These are phyloP conservation scores for Pythium grandisporangium DNA, from an alignment of 352 stramenopile genomes.

Conservation along the genomic window DNA sequence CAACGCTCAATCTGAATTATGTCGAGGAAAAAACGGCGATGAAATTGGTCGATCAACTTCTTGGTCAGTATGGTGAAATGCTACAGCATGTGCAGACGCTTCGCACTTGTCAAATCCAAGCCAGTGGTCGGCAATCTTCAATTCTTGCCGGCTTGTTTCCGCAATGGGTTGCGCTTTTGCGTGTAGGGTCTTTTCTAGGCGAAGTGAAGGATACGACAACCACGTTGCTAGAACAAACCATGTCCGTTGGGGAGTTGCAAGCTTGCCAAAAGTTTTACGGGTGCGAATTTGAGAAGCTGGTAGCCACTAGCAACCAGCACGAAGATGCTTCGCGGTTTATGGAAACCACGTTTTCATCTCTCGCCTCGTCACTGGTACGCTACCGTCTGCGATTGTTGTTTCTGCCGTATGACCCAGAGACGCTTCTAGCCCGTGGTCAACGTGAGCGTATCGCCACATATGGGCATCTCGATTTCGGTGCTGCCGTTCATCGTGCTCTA, in stretches of 20 bases:
- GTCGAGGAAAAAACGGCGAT: constrained; percentile 30
- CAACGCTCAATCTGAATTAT: constrained; percentile 49
- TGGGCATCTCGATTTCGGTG: constrained; percentile 67
- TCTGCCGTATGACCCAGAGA: constrained; percentile 37
- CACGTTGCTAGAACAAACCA: neutral
- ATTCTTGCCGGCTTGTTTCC: constrained; percentile 2
- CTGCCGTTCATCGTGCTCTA: constrained; percentile 58
- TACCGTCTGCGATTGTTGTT: constrained; percentile 60
- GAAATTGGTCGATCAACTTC: constrained; percentile 29
- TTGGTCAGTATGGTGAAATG: constrained; percentile 27
- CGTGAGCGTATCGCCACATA: constrained; percentile 29
- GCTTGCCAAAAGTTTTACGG: constrained; percentile 24
- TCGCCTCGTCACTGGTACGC: constrained; percentile 42
- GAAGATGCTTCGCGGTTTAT: constrained; percentile 30
- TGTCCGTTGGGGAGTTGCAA: neutral
- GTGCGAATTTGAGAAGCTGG: constrained; percentile 33
- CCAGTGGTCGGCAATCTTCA: neutral
- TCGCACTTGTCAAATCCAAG: constrained; percentile 1
- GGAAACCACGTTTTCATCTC: constrained; percentile 32
- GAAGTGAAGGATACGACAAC: too few species aligned
- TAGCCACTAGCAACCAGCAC: neutral
- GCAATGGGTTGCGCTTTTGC: constrained; percentile 5
- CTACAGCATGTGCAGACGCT: constrained; percentile 15
- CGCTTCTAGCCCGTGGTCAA: constrained; percentile 12
- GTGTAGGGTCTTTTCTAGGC: constrained; percentile 4